Conservation (phyloP, 345 rosid species). For the Murraya koenigii region DNA sequence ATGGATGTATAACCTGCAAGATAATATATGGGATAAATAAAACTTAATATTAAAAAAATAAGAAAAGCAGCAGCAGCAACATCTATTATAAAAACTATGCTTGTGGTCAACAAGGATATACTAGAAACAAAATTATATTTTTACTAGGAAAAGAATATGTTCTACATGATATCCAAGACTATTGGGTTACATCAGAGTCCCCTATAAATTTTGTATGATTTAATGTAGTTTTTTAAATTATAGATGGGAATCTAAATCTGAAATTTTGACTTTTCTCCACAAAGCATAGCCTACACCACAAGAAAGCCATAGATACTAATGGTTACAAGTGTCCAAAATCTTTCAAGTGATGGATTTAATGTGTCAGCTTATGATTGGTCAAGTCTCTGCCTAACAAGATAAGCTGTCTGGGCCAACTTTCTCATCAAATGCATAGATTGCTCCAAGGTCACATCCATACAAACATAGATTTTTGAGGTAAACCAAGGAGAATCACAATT, state of each 20-base stretch:
- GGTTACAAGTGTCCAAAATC: not conserved
- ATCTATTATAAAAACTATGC: not conserved
- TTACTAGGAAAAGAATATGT: not conserved
- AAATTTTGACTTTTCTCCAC: not conserved
- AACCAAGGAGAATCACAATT: not conserved
- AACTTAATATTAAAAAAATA: not conserved
- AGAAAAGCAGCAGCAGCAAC: not conserved
- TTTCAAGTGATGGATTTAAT: not conserved
- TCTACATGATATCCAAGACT: not conserved
- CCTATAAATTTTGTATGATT: not conserved
- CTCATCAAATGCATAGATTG: no score
- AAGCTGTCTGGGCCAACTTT: no score
- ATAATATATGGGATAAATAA: not conserved
- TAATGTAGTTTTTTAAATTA: not conserved
- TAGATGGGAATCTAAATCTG: not conserved
- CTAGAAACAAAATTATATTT: not conserved
- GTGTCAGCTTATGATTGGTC: not conserved
- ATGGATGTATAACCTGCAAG: slow-evolving; percentile 77
- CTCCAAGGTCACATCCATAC: no score
- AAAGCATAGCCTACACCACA: not conserved
- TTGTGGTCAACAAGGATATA: not conserved
- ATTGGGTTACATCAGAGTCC: not conserved
- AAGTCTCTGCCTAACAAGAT: not conserved
- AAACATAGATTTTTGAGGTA: no score
- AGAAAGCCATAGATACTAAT: not conserved